Conservation (phyloP, 495 filamentous ascomycete species). For the Lepidopterella palustris region DNA sequence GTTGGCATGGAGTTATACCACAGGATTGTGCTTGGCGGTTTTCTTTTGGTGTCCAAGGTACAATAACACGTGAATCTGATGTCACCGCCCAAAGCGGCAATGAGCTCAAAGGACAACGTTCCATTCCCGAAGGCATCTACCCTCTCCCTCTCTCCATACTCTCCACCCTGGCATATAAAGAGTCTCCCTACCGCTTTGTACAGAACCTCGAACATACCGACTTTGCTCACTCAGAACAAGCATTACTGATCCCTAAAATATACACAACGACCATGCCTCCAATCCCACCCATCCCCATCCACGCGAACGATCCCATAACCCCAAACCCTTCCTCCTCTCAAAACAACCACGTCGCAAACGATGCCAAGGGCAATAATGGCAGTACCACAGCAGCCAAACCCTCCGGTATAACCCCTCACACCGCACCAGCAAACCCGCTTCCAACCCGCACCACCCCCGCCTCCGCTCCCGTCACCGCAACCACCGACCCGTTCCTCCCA, state of each 20-base stretch:
- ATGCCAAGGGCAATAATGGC: background rate
- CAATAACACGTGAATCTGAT: background rate
- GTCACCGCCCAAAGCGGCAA: background rate
- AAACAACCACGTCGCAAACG: background rate
- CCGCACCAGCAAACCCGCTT: constrained; percentile 28
- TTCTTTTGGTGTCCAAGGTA: background rate
- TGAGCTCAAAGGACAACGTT: constrained; percentile 1
- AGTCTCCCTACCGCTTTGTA: too few relatives aligned
- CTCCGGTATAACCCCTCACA: constrained; percentile 45
- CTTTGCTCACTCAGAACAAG: too few relatives aligned
- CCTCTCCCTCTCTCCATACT: background rate
- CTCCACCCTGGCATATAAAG: too few relatives aligned
- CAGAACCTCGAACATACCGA: too few relatives aligned
- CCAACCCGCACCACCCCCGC: constrained; percentile 35
- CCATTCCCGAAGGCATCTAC: background rate
- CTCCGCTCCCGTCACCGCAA: constrained; percentile 31
- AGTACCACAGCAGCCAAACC: constrained; percentile 38
- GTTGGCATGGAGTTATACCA: background rate
- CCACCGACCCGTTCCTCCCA: constrained; percentile 39
- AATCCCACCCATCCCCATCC: constrained; percentile 50
- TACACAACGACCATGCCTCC: constrained; percentile 36
- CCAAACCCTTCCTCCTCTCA: background rate
- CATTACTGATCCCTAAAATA: background rate
- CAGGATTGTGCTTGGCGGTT: background rate
- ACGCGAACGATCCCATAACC: constrained; percentile 54